Evolutionary conservation across 2,329 filamentous ascomycete genomes (phyloP).

Genomic region (Xylariaceae sp.): DNA sequence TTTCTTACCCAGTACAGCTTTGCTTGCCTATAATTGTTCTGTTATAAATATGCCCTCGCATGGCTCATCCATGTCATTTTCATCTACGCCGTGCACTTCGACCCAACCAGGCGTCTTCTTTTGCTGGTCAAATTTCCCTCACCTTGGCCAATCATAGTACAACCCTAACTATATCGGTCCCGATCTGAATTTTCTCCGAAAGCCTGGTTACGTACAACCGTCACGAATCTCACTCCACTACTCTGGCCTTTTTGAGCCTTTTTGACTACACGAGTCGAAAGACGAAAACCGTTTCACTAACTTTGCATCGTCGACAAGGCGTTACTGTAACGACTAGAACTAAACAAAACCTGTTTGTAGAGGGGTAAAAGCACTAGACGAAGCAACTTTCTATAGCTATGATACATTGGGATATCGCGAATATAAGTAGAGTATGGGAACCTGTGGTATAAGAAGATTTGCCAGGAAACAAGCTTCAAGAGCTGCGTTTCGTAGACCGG

Average conservation of each 20-base stretch:
- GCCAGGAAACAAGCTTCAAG: no score
- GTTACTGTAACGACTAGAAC: background rate
- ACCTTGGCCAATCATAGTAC: constrained; percentile 17
- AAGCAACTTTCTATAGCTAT: no score
- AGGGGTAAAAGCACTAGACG: no score
- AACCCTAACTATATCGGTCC: background rate
- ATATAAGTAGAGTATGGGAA: no score
- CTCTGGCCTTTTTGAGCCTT: no score
- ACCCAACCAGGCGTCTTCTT: constrained; percentile 5
- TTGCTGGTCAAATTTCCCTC: constrained; percentile 14
- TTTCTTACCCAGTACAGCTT: constrained; percentile 5
- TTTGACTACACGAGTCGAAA: background rate
- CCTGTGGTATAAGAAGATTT: no score
- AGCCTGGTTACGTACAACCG: constrained; percentile 10
- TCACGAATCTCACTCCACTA: background rate
- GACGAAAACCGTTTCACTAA: background rate
- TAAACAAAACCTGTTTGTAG: background rate
- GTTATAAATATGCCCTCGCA: constrained; percentile 22
- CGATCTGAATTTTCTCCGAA: constrained; percentile 22
- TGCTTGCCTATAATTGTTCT: background rate
- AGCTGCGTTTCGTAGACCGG: no score
- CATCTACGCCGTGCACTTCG: background rate
- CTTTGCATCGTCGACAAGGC: no score
- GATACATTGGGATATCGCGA: background rate
- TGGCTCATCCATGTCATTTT: constrained; percentile 16